Evolutionary conservation across 1,284 basidiomycete genomes (phyloP).

Genomic region (Athelia psychrophila): DNA sequence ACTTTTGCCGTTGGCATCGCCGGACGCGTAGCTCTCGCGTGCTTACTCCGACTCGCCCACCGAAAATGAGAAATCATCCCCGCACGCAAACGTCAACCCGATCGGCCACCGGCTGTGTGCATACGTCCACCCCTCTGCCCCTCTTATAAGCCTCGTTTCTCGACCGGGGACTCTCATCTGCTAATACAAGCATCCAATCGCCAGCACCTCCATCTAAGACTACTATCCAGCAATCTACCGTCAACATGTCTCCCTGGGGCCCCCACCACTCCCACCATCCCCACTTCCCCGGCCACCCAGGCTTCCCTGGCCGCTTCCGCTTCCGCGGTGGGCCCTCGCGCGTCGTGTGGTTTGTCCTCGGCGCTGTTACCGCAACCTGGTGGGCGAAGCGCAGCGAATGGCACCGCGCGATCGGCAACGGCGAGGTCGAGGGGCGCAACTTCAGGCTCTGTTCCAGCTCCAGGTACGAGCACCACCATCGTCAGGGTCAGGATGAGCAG

Average conservation of each 20-base stretch:
- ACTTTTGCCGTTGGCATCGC: no score
- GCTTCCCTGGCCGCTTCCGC: no score
- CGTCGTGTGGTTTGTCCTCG: slow-evolving; percentile 64
- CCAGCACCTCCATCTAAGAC: no score
- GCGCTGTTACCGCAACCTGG: slow-evolving; percentile 49
- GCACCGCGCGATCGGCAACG: slow-evolving; percentile 21
- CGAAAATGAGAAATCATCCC: no score
- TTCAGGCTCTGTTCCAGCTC: not conserved
- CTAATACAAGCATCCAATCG: no score
- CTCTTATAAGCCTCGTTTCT: slow-evolving; percentile 1
- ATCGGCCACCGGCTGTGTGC: not conserved
- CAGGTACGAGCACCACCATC: slow-evolving; percentile 1
- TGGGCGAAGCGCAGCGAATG: slow-evolving; percentile 35
- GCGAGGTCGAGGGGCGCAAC: not conserved
- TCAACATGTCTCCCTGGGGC: no score
- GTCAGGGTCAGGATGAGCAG: not conserved
- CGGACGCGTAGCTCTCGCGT: no score
- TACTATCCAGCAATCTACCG: no score
- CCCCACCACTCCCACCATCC: slow-evolving; percentile 4
- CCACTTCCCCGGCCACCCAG: slow-evolving; percentile 6
- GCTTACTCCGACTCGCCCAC: no score
- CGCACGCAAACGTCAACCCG: no score
- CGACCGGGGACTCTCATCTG: no score
- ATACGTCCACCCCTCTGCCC: not conserved
- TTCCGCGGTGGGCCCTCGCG: slow-evolving; percentile 45